These are phyloP conservation scores for Medicago arabica DNA, from an alignment of 306 rosid species.

Conservation along the genomic window DNA sequence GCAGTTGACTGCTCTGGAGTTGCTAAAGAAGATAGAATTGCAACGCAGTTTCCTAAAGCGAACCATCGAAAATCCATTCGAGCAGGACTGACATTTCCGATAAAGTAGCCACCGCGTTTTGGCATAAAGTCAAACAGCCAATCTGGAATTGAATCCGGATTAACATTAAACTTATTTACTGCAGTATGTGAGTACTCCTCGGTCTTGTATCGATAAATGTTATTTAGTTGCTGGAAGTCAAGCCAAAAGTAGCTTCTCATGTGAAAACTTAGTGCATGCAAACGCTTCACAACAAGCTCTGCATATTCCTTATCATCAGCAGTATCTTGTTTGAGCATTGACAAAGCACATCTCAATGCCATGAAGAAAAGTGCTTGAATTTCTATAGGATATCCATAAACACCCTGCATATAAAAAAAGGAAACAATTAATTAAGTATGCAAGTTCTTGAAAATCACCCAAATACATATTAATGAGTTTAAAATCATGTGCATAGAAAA, in stretches of 20 bases:
- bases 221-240: slow-evolving; percentile 86
- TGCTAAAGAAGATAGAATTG: slow-evolving; percentile 80
- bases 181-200: slow-evolving; percentile 96
- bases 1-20: slow-evolving; percentile 92
- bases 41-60: slow-evolving; percentile 84
- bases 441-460: too few relatives aligned
- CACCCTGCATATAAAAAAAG: slow-evolving; percentile 57
- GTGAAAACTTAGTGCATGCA: slow-evolving; percentile 84
- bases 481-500: too few relatives aligned
- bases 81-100: slow-evolving; percentile 93
- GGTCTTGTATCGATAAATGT: slow-evolving; percentile 86
- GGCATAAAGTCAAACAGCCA: slow-evolving; percentile 96
- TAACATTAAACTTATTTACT: slow-evolving; percentile 89
- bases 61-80: slow-evolving; percentile 97
- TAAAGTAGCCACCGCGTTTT: slow-evolving; percentile 84
- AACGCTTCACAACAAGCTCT: slow-evolving; percentile 82
- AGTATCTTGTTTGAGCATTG: slow-evolving; percentile 74
- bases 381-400: slow-evolving; percentile 92
- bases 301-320: slow-evolving; percentile 80
- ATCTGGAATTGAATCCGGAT: slow-evolving; percentile 91
- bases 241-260: slow-evolving; percentile 93
- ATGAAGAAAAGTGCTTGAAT: slow-evolving; percentile 94
- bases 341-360: slow-evolving; percentile 79
- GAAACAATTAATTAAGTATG: slow-evolving; percentile 13
- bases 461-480: too few relatives aligned